Evolutionary conservation across 768 basidiomycete species (phyloP).

Genomic region (Candolleomyces efflorescens): DNA sequence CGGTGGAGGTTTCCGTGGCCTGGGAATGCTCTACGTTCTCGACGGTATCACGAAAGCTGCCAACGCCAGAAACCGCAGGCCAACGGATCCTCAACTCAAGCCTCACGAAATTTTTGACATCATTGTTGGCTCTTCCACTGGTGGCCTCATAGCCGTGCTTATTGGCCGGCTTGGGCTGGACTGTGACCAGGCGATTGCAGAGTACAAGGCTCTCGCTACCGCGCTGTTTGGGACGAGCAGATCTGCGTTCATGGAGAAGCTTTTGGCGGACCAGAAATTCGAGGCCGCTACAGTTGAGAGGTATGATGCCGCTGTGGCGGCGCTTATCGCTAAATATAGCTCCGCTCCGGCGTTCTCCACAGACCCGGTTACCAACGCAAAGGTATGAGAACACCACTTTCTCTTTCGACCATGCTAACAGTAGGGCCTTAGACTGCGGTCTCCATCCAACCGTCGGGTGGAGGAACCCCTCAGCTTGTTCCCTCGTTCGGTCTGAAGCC

Average conservation of each 20-base stretch:
- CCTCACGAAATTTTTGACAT: slow-evolving; percentile 27
- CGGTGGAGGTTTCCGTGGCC: too few species aligned
- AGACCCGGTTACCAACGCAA: not conserved
- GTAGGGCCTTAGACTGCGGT: not conserved
- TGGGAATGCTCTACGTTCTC: slow-evolving; percentile 16
- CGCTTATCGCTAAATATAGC: not conserved
- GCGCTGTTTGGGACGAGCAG: slow-evolving; percentile 14
- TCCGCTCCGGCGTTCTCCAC: not conserved
- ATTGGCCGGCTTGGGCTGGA: slow-evolving; percentile 24
- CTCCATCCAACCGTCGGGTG: not conserved
- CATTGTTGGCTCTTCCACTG: slow-evolving; percentile 25
- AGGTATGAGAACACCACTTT: not conserved
- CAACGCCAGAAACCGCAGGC: not conserved
- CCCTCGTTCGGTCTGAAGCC: not conserved
- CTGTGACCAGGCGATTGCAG: slow-evolving; percentile 19
- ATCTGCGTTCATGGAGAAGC: slow-evolving; percentile 9
- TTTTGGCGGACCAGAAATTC: slow-evolving; percentile 8
- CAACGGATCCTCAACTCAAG: slow-evolving; percentile 10
- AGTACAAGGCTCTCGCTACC: slow-evolving; percentile 16
- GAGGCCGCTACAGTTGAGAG: not conserved
- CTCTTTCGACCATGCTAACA: not conserved
- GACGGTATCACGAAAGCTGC: slow-evolving; percentile 18
- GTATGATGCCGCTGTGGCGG: not conserved
- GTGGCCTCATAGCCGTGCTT: slow-evolving; percentile 24
- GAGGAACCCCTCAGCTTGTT: not conserved